phyloP scores from a whole-genome alignment of 345 rosid genomes.

The Moringa oleifera region DNA sequence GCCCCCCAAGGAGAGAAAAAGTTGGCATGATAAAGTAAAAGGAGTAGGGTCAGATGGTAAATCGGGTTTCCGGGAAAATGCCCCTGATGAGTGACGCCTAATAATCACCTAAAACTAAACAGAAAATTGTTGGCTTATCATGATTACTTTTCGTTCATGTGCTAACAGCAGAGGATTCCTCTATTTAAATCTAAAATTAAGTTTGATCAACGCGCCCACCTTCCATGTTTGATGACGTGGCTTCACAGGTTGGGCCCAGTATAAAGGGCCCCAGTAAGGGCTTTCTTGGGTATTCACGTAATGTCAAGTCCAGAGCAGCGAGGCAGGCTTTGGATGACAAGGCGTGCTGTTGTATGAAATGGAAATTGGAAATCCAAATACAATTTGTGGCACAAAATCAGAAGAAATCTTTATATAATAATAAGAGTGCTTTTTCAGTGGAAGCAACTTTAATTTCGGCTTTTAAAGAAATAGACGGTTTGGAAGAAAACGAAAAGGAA shows the following conservation, averaged over 20 bases:
- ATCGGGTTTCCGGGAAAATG: no score
- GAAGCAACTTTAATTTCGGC: slow-evolving; percentile 6
- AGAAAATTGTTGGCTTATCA: slow-evolving; percentile 10
- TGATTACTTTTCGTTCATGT: slow-evolving; percentile 6
- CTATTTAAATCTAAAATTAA: no score
- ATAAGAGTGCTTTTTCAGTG: background rate
- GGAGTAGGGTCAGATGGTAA: slow-evolving; percentile 16
- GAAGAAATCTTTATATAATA: background rate
- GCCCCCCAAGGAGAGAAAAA: slow-evolving; percentile 12
- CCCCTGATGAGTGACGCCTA: slow-evolving; percentile 5
- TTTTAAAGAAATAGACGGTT: background rate
- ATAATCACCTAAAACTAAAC: slow-evolving; percentile 18
- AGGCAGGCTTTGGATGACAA: no score
- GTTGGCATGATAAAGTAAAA: no score
- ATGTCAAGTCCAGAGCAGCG: no score
- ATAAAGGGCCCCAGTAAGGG: background rate
- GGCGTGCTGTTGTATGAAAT: no score
- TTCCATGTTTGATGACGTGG: slow-evolving; percentile 18
- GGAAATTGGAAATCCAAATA: no score
- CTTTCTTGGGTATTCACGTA: no score
- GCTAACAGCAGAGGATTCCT: no score
- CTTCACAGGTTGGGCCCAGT: slow-evolving; percentile 15
- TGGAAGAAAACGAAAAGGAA: slow-evolving; percentile 3
- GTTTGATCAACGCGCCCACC: no score
- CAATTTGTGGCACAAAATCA: background rate